Evolutionary conservation across 208 protist species (phyloP).

Genomic region (Acanthamoeba triangularis): DNA sequence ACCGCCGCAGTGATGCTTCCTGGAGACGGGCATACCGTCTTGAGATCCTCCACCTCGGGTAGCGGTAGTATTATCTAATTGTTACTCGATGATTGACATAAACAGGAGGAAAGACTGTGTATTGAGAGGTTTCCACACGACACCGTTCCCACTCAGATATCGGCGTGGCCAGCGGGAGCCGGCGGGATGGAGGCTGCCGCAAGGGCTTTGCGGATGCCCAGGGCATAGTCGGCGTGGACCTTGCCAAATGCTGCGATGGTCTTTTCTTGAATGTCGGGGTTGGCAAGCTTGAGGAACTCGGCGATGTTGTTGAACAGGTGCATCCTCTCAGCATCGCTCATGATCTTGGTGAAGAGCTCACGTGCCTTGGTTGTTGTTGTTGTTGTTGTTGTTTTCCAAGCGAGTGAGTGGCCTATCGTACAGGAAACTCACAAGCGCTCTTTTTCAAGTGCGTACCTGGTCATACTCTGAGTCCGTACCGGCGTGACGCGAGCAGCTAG

Average conservation of each 20-base stretch:
- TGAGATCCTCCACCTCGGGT: no score
- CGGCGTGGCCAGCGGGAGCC: neutral
- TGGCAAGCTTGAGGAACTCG: neutral
- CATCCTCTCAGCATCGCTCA: neutral
- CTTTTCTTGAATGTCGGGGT: conserved; percentile 21
- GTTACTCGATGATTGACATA: no score
- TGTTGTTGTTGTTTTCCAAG: no score
- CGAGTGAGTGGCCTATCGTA: neutral
- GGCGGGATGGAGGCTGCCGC: neutral
- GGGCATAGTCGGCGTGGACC: neutral
- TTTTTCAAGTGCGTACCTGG: neutral
- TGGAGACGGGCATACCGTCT: no score
- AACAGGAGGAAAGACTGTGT: no score
- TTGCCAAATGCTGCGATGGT: neutral
- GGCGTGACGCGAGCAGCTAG: neutral
- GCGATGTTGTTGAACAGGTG: conserved; percentile 40
- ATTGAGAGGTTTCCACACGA: no score
- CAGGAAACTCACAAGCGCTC: neutral
- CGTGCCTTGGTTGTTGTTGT: neutral
- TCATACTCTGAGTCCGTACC: neutral
- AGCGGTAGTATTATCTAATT: no score
- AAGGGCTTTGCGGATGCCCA: neutral
- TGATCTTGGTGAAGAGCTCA: conserved; percentile 29
- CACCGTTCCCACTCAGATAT: no score
- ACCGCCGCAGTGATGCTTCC: no score